Evolutionary conservation across 2,329 filamentous ascomycete genomes (phyloP).

Genomic region (Aspergillus latus): DNA sequence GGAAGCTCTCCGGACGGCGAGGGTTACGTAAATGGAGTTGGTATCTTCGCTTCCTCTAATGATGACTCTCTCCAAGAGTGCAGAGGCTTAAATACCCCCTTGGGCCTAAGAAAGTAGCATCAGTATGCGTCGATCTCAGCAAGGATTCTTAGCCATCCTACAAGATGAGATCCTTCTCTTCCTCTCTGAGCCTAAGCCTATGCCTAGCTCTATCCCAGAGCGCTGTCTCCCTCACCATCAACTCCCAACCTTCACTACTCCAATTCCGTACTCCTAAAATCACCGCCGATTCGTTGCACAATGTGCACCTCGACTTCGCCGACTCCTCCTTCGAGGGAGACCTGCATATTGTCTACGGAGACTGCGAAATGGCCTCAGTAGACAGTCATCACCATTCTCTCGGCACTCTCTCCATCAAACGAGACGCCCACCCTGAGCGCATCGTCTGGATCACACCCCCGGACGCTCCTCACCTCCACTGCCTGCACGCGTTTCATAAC

Average conservation of each 20-base stretch:
- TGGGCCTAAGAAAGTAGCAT: no score
- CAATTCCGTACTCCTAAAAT: slow-evolving; percentile 36
- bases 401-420: slow-evolving; percentile 42
- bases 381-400: slow-evolving; percentile 47
- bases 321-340: slow-evolving; percentile 45
- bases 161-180: background rate
- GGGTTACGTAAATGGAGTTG: no score
- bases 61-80: no score
- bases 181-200: background rate
- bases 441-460: slow-evolving; percentile 44
- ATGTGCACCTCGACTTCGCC: slow-evolving; percentile 48
- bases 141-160: no score
- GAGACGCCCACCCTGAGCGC: slow-evolving; percentile 42
- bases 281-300: slow-evolving; percentile 47
- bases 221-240: background rate
- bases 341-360: slow-evolving; percentile 47
- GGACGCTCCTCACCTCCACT: slow-evolving; percentile 31
- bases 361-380: slow-evolving; percentile 34
- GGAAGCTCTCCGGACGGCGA: no score
- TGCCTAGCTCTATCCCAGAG: slow-evolving; percentile 5
- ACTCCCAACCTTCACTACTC: slow-evolving; percentile 5
- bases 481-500: slow-evolving; percentile 38
- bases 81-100: no score
- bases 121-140: no score
- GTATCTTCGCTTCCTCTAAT: no score